Percentiles rank a stretch among this genome's conserved stretches.
Evolutionary conservation across 169 alveolate species (phyloP).

Genomic region (Cryptosporidium parvum): DNA sequence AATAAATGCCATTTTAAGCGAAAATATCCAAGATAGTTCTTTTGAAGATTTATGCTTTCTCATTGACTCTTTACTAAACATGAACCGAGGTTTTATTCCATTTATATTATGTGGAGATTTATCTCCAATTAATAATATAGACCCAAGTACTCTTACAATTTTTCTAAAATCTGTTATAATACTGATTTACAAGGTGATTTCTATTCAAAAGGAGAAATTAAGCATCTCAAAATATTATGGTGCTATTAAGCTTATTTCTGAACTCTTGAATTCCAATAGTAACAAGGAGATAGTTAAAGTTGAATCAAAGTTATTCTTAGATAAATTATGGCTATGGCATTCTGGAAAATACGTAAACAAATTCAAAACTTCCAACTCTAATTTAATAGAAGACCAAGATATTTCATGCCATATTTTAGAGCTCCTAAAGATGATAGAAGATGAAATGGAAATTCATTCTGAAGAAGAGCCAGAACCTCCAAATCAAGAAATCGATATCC

Average conservation of each 20-base stretch:
- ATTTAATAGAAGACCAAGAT: background rate
- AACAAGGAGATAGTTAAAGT: background rate
- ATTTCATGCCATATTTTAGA: background rate
- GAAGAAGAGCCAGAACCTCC: background rate
- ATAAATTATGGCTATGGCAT: slow-evolving; percentile 32
- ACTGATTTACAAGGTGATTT: background rate
- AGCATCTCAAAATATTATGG: slow-evolving; percentile 4
- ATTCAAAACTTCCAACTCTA: background rate
- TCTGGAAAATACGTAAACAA: slow-evolving; percentile 9
- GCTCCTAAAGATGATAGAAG: background rate
- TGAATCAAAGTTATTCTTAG: background rate
- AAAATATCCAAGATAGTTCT: background rate
- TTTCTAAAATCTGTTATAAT: slow-evolving; percentile 8
- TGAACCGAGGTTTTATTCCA: slow-evolving; percentile 42
- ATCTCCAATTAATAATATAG: slow-evolving; percentile 44
- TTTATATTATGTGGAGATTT: slow-evolving; percentile 42
- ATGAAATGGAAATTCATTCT: background rate
- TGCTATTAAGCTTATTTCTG: background rate
- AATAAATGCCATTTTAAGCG: background rate
- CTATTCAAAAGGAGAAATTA: background rate
- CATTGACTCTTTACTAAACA: slow-evolving; percentile 32
- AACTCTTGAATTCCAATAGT: background rate
- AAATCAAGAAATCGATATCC: background rate
- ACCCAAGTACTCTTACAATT: background rate
- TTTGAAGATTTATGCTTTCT: slow-evolving; percentile 7